Conservation (phyloP, 2,329 filamentous ascomycete genomes). For the Cladophialophora bantiana region DNA sequence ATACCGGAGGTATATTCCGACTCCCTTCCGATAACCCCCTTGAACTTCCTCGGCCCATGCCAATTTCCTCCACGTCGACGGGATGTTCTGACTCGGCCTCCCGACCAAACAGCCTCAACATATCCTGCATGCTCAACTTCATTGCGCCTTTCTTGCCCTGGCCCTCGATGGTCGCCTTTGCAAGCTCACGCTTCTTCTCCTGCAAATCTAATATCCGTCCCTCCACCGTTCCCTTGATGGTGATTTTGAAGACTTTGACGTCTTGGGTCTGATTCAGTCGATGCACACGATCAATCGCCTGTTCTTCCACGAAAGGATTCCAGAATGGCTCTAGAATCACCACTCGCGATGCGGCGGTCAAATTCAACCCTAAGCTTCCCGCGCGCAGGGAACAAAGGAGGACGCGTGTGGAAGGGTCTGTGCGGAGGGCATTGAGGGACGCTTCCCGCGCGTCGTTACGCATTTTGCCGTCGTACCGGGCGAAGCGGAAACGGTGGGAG, state of each 20-base stretch:
- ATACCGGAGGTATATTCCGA: not conserved
- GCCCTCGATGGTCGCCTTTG: constrained; percentile 80
- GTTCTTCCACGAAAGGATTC: constrained; percentile 99
- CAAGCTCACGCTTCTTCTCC: constrained; percentile 88
- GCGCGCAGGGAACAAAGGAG: constrained; percentile 94
- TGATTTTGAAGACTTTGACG: constrained; percentile 94
- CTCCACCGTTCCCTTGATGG: constrained; percentile 85
- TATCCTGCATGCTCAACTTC: constrained; percentile 91
- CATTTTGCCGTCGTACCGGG: constrained; percentile 95
- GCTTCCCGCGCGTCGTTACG: constrained; percentile 90
- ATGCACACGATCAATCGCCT: constrained; percentile 97
- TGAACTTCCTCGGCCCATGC: constrained; percentile 5
- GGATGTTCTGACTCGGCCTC: constrained; percentile 62
- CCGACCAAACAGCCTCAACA: constrained; percentile 84
- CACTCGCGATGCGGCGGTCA: constrained; percentile 91
- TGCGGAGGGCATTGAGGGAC: constrained; percentile 77
- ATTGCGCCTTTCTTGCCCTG: constrained; percentile 69
- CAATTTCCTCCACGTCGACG: constrained; percentile 25
- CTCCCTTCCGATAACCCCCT: constrained; percentile 23
- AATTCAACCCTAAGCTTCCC: constrained; percentile 88
- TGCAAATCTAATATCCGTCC: constrained; percentile 94
- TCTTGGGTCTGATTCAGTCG: constrained; percentile 96
- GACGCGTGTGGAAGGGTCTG: constrained; percentile 76
- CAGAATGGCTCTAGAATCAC: constrained; percentile 97
- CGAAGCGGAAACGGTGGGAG: constrained; percentile 75